Base-by-base conservation (phyloP, 148 eudicot species). In the Silene uniflora region DNA sequence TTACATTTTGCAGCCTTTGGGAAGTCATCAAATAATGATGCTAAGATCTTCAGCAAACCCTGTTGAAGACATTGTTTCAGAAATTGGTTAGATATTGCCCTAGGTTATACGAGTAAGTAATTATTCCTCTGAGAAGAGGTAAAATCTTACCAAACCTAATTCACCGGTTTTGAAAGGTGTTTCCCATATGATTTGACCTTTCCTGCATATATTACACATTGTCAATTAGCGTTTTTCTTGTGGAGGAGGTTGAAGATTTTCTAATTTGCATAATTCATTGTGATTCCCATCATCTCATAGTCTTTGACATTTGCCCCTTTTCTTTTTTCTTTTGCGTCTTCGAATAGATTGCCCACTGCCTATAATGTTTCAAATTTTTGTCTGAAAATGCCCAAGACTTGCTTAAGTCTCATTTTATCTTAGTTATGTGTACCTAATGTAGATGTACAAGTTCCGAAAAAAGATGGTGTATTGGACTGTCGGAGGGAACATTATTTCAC, bases 81-180 rank as follows among this genome's bases (percentile, higher is more conserved):
- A 59, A 59, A 49, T 32, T 1, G 21, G 69, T 18, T 42, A 54
- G n/a, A 75, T 3, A 32, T 61, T 24, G 67, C 17, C 13, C 23
- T 75, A 0, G 55, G 66, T n/a, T 56, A 62, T 27, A n/a, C n/a
- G n/a, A n/a, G n/a, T n/a, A 67, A 22, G 2, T 0, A 1, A 23
- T 60, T 23, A 62, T 67, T 52, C 29, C 22, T 22, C 8, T 1
- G 60, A 52, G 69, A 47, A 35, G 71, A 35, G 65, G 22, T 73
- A 32, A 71, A 46, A 35, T 21, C 70, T 80, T 86, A 94, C 97
- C 97, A 90, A 80, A 24, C 84, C 93, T 75, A 89, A 56, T 35
- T 72, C 76, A 71, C 97, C 98, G 68, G 95, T 92, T 85, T 94
- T 94, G 69, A 91, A 65, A 7, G 98, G 98, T 17, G 98, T 87